These are phyloP conservation scores for Fusarium foetens DNA, from an alignment of 2,329 filamentous ascomycete genomes.

Conservation along the genomic window DNA sequence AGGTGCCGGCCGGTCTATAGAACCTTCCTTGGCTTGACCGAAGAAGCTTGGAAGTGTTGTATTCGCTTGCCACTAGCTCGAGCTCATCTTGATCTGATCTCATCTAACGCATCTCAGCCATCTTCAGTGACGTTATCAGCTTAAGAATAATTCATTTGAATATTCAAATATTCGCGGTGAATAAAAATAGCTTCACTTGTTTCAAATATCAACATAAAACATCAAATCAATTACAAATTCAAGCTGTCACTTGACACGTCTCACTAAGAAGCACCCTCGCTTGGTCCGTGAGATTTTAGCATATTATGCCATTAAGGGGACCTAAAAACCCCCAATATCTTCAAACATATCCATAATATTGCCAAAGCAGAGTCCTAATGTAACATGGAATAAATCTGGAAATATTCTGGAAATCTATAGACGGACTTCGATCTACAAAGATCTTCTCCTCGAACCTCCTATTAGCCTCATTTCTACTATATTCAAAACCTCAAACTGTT, in stretches of 20 bases:
- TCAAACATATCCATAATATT: constrained; percentile 12
- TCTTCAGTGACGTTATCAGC: background rate
- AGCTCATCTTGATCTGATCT: background rate
- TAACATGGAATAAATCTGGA: background rate
- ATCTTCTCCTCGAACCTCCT: background rate
- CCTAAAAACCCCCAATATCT: constrained; percentile 1
- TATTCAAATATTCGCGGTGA: background rate
- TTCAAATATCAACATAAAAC: background rate
- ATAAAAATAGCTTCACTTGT: background rate
- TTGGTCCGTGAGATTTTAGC: constrained; percentile 28
- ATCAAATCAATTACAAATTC: background rate
- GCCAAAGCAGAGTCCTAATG: background rate
- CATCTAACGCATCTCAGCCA: background rate
- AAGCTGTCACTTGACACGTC: constrained; percentile 8
- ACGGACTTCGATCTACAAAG: background rate
- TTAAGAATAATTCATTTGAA: background rate
- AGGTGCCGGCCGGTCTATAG: constrained; percentile 5
- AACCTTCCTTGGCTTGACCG: constrained; percentile 25
- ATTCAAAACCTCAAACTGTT: background rate
- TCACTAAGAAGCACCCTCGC: constrained; percentile 3
- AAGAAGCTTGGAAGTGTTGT: constrained; percentile 21
- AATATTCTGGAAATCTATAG: background rate
- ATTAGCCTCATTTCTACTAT: background rate
- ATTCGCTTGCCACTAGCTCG: constrained; percentile 28
- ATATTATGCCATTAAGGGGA: background rate